These are phyloP conservation scores for Excoecaria agallocha DNA, from an alignment of 345 rosid genomes.

Conservation along the genomic window DNA sequence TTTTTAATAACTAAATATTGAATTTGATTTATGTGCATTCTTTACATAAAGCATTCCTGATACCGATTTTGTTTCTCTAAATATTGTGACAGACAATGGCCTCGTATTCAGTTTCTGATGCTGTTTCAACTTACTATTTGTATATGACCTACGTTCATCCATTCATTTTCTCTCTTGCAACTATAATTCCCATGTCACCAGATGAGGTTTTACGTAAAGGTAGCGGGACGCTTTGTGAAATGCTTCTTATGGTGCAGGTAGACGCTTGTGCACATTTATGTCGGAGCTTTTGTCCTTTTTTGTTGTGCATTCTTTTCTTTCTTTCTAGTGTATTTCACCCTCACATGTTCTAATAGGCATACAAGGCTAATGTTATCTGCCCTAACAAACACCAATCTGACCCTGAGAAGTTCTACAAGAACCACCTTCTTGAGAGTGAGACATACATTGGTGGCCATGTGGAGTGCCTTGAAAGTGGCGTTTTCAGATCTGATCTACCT, in stretches of 20 bases:
- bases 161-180: slow-evolving; percentile 93
- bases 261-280: slow-evolving; percentile 23
- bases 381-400: slow-evolving; percentile 96
- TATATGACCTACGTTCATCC: slow-evolving; percentile 98
- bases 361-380: slow-evolving; percentile 88
- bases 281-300: slow-evolving; percentile 6
- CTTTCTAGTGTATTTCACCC: not conserved
- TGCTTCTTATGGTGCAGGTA: slow-evolving; percentile 99
- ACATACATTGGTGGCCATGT: slow-evolving; percentile 98
- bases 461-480: slow-evolving; percentile 99
- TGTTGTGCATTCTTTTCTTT: not conserved
- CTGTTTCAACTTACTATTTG: slow-evolving; percentile 90
- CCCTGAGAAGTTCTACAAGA: slow-evolving; percentile 72
- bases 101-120: slow-evolving; percentile 98
- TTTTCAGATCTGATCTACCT: slow-evolving; percentile 93
- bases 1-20: not conserved
- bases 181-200: slow-evolving; percentile 96
- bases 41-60: slow-evolving; percentile 20
- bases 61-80: slow-evolving; percentile 21
- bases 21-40: slow-evolving; percentile 11
- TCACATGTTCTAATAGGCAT: slow-evolving; percentile 53
- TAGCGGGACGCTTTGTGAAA: slow-evolving; percentile 98
- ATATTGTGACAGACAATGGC: slow-evolving; percentile 86
- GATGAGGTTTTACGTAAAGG: slow-evolving; percentile 99
- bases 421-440: slow-evolving; percentile 93